Evolutionary conservation across 2,329 filamentous ascomycete species (phyloP), one percentile per base, ranked within the genome.

Genomic region (Juglanconis juglandina): DNA sequence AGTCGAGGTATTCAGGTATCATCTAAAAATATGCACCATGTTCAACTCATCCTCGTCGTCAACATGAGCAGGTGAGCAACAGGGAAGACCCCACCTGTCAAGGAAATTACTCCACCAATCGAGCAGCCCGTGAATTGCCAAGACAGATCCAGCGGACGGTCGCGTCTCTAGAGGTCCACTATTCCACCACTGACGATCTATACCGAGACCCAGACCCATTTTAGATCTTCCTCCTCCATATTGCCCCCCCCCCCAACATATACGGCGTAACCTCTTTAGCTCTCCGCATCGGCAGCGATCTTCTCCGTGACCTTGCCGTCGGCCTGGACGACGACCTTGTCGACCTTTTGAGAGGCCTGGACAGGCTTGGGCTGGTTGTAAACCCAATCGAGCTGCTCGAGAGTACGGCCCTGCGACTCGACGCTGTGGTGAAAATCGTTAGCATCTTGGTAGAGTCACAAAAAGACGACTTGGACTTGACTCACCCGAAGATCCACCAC

Each of bases 371-470:
- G 74, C 66, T 81, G 78, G 65, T 78, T 69, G 68, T 81, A 81
- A 10, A 81, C 76, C 77, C 77, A 79, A 64, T 79, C 77, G 41
- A 81, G 72, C 66, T 81, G 73, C 65, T 81, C 79, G 33, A 81
- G 74, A 3, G 79, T 80, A 44, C 78, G 77, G 52, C 79, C 79
- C 62, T 81, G 78, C 4, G 77, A 76, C 65, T 81, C 78, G 64
- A 81, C 78, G 67, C 78, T 79, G 58, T 1, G 46, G 41, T 3
- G 14, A 47, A 56, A 9, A 33, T 7, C 1, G 50, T 55, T 50
- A 62, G 55, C 37, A 59, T 1, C 24, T 32, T 44, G 37, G 35
- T 13, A 17, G 17, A 35, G 8, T 6, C 48, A 9, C 54, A 34
- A 5, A 14, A 49, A 37, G 42, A 39, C 34, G 14, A 48, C 1